Evolutionary conservation across 345 rosid genomes (phyloP), one percentile per base, ranked within the genome.

Genomic region (Schrenkiella parvula): DNA sequence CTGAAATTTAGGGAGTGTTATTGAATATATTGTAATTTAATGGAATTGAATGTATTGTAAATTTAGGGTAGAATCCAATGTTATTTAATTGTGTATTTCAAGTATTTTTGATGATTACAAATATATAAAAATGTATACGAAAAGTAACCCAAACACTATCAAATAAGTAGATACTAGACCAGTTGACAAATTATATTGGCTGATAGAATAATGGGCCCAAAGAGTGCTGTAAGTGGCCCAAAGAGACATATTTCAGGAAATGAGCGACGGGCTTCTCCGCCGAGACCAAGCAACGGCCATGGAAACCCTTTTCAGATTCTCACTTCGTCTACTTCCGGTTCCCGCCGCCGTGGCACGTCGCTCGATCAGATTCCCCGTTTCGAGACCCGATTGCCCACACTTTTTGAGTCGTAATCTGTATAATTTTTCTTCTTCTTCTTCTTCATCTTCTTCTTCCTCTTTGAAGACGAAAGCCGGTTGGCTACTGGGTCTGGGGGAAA

Each of bases 401-500:
- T 25, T 32, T 0, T 9, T 44, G 18, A 38, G 80, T 70, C 79
- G 79, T 37, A 81, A 62, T 11, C 35, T 78, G 26, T 57, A 44
- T 53, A 59, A 35, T 15, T 21, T 29, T 3, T 58, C 80, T 38
- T 66, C 83, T 23, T 44, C 79, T 26, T 64, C 84, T 35, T 64
- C 82, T 21, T 43, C 77, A n/a, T n/a, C n/a, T n/a, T n/a, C n/a
- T 31, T 68, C 85, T 3, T 81, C 88, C 26, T 72, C 88, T 15
- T 13, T 82, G 0, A 71, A 65, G 31, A 70, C 84, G 28, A 91
- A 74, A 72, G 98, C 97, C n/a, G 98, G 98, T 31, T 93, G 97
- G 98, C 65, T 93, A 68, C 79, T 86, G 79, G 95, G 98, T 66
- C 68, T 84, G 12, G 97, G 92, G n/a, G 88, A 82, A 9, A 88